Evolutionary conservation across 1,284 basidiomycete species (phyloP), one percentile per base, ranked within the genome.

Genomic region (Apiotrichum domesticum): DNA sequence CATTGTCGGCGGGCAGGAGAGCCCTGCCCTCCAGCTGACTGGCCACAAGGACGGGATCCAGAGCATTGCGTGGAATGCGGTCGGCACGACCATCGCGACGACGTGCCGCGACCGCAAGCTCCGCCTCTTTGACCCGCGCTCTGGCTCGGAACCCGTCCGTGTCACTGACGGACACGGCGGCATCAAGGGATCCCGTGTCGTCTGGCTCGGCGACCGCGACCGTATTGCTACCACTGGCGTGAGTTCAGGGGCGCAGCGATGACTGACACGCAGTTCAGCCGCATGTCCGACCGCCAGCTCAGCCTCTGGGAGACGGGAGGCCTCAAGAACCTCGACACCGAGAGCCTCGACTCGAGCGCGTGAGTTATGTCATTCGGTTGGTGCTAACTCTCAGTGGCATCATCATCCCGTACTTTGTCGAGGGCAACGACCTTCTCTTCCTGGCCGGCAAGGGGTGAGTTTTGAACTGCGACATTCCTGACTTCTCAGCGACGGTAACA

Each of bases 341-440:
- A 84, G 54, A 82, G 80, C 29, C 80, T 95, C 61, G 93, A 96
- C 76, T 90, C 92, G 73, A 88, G 87, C 55, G 85, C 90, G 67
- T 74, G 46, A 56, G 71, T 29, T 29, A 29, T 66, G 4, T 32
- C 11, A 35, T 32, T 39, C 14, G 15, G 44, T 39, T 29, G 29
- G 29, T 29, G 29, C 29, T 29, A 29, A 29, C 29, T 29, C 29
- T 15, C 40, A 72, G 69, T n/a, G 94, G 95, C 50, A 90, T 97
- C 42, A 77, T 96, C 52, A 97, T 98, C 91, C 95, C 95, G 1
- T 97, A 95, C 84, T 98, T 90, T 85, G 86, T 84, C 48, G 93
- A 97, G 57, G 81, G 81, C 66, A 96, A 95, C 77, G 87, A 90
- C 61, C 86, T 98, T 56, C 80, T 97, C 58, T 97, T 97, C 84